Percentiles rank a stretch among this genome's conserved stretches.
Conservation (phyloP, 257 asterid genomes). For the Plantago major region DNA sequence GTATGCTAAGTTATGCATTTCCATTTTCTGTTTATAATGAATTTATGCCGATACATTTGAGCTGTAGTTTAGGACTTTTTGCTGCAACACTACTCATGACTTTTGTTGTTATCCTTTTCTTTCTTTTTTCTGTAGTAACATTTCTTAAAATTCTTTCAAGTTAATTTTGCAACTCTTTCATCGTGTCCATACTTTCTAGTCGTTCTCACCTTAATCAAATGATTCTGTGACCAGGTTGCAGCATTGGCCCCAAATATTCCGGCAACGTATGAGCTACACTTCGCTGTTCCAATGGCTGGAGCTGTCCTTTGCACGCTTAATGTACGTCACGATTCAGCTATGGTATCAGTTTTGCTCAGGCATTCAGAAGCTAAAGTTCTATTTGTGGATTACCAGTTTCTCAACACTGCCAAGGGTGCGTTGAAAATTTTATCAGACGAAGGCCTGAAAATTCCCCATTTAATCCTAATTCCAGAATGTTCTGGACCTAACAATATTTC, state of each 20-base stretch:
- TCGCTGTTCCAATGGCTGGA: conserved; percentile 25
- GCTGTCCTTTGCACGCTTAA: conserved; percentile 23
- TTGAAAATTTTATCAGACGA: conserved; percentile 3
- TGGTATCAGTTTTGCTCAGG: conserved; percentile 16
- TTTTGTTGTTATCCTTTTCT: too few relatives aligned
- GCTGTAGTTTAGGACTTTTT: too few relatives aligned
- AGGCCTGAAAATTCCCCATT: conserved; percentile 4
- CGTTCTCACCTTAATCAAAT: neutral
- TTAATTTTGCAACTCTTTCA: too few relatives aligned
- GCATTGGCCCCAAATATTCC: conserved; percentile 24
- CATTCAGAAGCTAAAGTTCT: conserved; percentile 19
- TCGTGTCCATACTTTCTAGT: too few relatives aligned
- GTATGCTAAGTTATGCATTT: too few relatives aligned
- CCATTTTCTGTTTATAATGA: too few relatives aligned
- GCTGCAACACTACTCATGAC: too few relatives aligned
- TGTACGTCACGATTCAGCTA: conserved; percentile 16
- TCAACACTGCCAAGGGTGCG: conserved; percentile 18
- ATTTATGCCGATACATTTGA: too few relatives aligned
- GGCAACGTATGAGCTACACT: conserved; percentile 21
- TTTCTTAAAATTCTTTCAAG: too few relatives aligned
- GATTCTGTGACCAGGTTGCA: conserved; percentile 16
- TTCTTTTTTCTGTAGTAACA: too few relatives aligned
- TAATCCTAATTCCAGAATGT: conserved; percentile 12
- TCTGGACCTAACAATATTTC: neutral
- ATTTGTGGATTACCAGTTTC: conserved; percentile 19